Conservation (phyloP, 495 filamentous ascomycete species). For the Cetradonia linearis region DNA sequence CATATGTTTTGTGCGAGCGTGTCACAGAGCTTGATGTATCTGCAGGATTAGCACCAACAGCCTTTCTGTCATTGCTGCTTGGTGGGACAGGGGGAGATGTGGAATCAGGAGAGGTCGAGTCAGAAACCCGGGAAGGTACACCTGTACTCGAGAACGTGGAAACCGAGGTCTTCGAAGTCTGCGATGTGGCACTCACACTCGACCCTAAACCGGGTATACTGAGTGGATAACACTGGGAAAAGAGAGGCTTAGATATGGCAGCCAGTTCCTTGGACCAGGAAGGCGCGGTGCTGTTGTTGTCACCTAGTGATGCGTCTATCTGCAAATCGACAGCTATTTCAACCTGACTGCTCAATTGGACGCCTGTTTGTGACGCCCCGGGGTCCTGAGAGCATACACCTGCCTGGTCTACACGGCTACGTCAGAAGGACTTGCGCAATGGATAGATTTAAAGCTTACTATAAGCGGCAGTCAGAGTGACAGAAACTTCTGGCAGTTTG, state of each 20-base stretch:
- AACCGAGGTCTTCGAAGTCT: background rate
- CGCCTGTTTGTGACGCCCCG: slow-evolving; percentile 26
- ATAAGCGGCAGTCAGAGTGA: slow-evolving; percentile 23
- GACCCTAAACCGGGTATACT: slow-evolving; percentile 12
- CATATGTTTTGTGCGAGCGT: background rate
- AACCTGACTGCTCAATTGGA: slow-evolving; percentile 23
- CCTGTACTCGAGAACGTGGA: background rate
- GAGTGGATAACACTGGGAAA: slow-evolving; percentile 17
- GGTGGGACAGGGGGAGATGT: background rate
- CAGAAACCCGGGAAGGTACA: background rate
- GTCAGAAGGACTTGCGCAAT: background rate
- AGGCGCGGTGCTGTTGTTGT: background rate
- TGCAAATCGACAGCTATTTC: slow-evolving; percentile 30
- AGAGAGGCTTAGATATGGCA: background rate
- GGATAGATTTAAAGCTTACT: slow-evolving; percentile 10
- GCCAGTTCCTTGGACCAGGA: slow-evolving; percentile 10
- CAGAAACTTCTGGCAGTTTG: slow-evolving; percentile 24
- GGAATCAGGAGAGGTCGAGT: background rate
- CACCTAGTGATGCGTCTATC: slow-evolving; percentile 27
- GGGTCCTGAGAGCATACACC: slow-evolving; percentile 23
- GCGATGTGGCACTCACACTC: background rate
- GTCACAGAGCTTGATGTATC: too few relatives aligned
- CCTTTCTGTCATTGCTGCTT: background rate
- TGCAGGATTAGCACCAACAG: background rate
- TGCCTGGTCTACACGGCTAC: slow-evolving; percentile 15